Percentiles rank a stretch among this genome's conserved stretches.
These are phyloP conservation scores for Populus hybrid DNA, from an alignment of 441 rosid species.

Conservation along the genomic window DNA sequence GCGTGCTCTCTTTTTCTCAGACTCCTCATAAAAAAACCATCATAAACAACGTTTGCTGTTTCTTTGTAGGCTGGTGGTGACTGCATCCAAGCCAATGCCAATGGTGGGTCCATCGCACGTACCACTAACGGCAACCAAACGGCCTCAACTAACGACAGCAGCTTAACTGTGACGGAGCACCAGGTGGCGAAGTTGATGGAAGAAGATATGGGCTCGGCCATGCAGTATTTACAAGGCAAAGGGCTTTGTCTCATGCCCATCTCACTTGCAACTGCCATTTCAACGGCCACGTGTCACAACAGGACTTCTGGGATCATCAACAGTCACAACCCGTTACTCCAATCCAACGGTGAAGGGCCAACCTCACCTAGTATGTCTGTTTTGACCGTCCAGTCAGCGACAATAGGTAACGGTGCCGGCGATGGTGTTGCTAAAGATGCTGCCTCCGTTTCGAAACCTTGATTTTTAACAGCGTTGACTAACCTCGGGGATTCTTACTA, in stretches of 20 bases:
- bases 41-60: not conserved
- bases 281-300: conserved; percentile 63
- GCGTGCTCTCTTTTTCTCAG: conserved; percentile 59
- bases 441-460: conserved; percentile 70
- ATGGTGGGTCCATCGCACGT: conserved; percentile 28
- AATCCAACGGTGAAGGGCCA: conserved; percentile 51
- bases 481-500: not conserved
- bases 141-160: conserved; percentile 28
- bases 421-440: conserved; percentile 57
- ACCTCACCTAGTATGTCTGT: conserved; percentile 73
- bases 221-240: conserved; percentile 94
- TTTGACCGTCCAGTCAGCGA: conserved; percentile 67
- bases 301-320: conserved; percentile 31
- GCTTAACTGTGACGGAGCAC: conserved; percentile 53
- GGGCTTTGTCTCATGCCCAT: conserved; percentile 98
- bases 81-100: conserved; percentile 37
- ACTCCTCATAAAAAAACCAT: conserved; percentile 27
- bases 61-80: conserved; percentile 44
- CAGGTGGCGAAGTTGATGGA: conserved; percentile 96
- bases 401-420: conserved; percentile 36
- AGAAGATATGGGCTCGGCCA: conserved; percentile 95
- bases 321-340: conserved; percentile 23
- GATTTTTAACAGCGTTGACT: conserved; percentile 33
- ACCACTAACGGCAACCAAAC: conserved; percentile 31
- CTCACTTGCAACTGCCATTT: conserved; percentile 78